These are phyloP conservation scores for Echria macrotheca DNA, from an alignment of 495 filamentous ascomycete species.

Conservation along the genomic window DNA sequence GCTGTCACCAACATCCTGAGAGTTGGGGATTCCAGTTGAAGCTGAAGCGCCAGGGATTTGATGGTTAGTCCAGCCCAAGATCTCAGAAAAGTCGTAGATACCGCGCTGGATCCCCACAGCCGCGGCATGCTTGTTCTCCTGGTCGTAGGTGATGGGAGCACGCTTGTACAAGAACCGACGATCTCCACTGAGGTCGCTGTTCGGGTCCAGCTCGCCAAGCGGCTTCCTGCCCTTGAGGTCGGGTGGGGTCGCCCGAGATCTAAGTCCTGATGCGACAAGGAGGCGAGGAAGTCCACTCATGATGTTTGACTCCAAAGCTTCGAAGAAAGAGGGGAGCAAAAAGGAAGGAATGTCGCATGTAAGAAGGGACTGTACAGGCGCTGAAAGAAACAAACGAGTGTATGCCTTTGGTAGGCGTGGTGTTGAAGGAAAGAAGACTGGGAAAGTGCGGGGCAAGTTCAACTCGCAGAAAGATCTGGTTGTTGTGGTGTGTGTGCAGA, in stretches of 20 bases:
- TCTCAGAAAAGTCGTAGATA: slow-evolving; percentile 19
- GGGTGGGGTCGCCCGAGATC: not conserved
- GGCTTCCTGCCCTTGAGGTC: slow-evolving; percentile 5
- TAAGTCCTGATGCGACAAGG: not conserved
- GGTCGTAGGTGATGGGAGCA: slow-evolving; percentile 18
- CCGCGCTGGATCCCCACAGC: slow-evolving; percentile 14
- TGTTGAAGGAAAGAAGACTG: too few relatives aligned
- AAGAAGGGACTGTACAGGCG: too few relatives aligned
- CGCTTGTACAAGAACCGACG: slow-evolving; percentile 13
- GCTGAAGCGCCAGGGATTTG: slow-evolving; percentile 3
- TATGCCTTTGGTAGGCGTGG: too few relatives aligned
- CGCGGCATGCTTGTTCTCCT: slow-evolving; percentile 21
- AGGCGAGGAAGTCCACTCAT: too few relatives aligned
- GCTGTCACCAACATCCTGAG: slow-evolving; percentile 1
- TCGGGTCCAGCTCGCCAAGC: slow-evolving; percentile 18
- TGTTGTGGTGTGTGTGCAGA: too few relatives aligned
- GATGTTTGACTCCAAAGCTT: too few relatives aligned
- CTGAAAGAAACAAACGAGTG: too few relatives aligned
- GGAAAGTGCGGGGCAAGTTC: too few relatives aligned
- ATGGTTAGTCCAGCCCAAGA: slow-evolving; percentile 21
- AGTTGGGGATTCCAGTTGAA: slow-evolving; percentile 4
- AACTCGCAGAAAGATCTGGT: too few relatives aligned
- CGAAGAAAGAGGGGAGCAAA: too few relatives aligned
- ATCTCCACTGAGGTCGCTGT: slow-evolving; percentile 15
- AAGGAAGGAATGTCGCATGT: too few relatives aligned